Conservation (phyloP, 139 green algal genomes). For the Picochlorum sp. region DNA sequence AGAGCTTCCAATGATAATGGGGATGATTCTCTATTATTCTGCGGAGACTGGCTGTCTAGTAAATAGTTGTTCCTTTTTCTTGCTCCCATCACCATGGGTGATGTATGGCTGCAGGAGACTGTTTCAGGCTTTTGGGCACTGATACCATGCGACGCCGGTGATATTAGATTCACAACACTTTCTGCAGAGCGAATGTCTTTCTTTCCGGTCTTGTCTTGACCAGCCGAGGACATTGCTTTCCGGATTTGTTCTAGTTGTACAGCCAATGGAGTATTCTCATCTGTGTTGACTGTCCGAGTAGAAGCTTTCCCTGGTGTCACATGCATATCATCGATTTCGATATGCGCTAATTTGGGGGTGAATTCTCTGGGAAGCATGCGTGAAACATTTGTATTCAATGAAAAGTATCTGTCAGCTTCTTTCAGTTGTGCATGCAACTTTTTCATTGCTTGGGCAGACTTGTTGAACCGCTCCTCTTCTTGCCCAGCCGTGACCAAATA, state of each 20-base stretch:
- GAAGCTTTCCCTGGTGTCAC: constrained; percentile 11
- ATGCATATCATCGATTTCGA: background rate
- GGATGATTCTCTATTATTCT: too few relatives aligned
- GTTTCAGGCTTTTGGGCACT: too few relatives aligned
- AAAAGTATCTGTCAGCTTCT: constrained; percentile 19
- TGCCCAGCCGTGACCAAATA: constrained; percentile 64
- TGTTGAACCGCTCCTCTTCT: constrained; percentile 55
- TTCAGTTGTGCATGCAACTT: constrained; percentile 36
- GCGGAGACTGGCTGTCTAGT: too few relatives aligned
- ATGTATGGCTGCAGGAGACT: too few relatives aligned
- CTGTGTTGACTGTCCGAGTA: background rate
- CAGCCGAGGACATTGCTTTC: constrained; percentile 7
- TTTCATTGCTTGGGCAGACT: constrained; percentile 25
- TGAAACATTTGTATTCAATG: constrained; percentile 16
- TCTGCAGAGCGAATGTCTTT: too few relatives aligned
- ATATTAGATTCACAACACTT: too few relatives aligned
- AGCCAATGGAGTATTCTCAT: background rate
- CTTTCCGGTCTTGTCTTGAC: too few relatives aligned
- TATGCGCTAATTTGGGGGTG: constrained; percentile 8
- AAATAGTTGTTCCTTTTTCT: too few relatives aligned
- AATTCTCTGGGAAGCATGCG: constrained; percentile 46
- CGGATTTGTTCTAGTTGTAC: background rate
- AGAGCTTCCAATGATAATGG: too few relatives aligned
- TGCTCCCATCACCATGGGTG: too few relatives aligned
- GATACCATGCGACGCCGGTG: too few relatives aligned